Conservation (phyloP, 140 eudicot genomes). For the Oenanthe javanica region DNA sequence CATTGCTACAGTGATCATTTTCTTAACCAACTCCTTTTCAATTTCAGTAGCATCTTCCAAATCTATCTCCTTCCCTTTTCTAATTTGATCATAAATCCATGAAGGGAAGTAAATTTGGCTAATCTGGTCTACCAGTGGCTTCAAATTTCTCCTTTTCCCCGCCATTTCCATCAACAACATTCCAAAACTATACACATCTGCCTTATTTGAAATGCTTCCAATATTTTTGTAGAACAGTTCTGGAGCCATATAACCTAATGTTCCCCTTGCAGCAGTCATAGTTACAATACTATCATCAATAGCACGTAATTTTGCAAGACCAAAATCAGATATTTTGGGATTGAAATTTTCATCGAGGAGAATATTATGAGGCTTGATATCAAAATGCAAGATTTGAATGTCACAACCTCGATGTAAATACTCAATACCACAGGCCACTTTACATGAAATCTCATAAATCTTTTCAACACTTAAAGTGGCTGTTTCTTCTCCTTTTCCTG, state of each 20-base stretch:
- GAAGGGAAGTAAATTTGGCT: slow-evolving; percentile 31
- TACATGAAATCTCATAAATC: slow-evolving; percentile 2
- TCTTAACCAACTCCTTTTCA: slow-evolving; percentile 14
- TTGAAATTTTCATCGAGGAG: too few relatives aligned
- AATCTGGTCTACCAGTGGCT: not conserved
- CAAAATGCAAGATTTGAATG: slow-evolving; percentile 11
- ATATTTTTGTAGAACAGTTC: too few relatives aligned
- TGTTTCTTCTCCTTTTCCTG: not conserved
- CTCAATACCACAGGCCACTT: not conserved
- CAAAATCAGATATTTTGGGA: too few relatives aligned
- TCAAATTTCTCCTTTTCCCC: not conserved
- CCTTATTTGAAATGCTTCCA: too few relatives aligned
- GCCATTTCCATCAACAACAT: not conserved
- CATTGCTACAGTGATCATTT: slow-evolving; percentile 26
- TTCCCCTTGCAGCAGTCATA: too few relatives aligned
- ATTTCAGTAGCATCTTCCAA: slow-evolving; percentile 10
- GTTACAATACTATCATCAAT: too few relatives aligned
- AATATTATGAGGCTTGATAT: slow-evolving; percentile 4
- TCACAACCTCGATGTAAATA: slow-evolving; percentile 2
- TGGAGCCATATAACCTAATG: too few relatives aligned
- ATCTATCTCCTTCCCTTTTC: slow-evolving; percentile 20
- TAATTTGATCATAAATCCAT: slow-evolving; percentile 26
- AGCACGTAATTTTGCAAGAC: too few relatives aligned
- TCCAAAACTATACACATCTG: too few relatives aligned
- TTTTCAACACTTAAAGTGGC: not conserved